Conservation (phyloP, 1,284 basidiomycete genomes). For the Sporisorium scitamineum region DNA sequence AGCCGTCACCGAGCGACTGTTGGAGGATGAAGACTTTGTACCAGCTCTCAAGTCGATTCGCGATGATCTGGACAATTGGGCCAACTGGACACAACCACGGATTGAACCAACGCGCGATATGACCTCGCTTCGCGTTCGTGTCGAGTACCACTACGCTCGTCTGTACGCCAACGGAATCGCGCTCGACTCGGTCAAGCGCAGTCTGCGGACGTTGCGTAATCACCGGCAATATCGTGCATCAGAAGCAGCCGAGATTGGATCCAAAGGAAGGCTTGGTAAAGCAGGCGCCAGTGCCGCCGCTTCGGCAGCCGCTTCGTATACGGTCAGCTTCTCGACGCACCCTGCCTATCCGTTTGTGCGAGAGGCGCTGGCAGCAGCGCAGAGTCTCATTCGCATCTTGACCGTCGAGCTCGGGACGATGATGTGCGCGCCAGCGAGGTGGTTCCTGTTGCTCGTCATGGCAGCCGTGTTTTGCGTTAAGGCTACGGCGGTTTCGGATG, state of each 20-base stretch:
- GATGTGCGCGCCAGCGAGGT: constrained; percentile 56
- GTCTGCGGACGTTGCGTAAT: constrained; percentile 37
- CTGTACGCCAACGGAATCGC: constrained; percentile 54
- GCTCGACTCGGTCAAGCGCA: constrained; percentile 53
- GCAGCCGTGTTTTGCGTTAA: constrained; percentile 56
- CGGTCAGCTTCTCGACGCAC: constrained; percentile 50
- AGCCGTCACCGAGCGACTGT: constrained; percentile 43
- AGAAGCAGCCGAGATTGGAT: constrained; percentile 51
- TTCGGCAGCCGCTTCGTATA: constrained; percentile 30
- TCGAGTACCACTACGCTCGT: constrained; percentile 57
- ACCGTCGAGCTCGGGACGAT: constrained; percentile 53
- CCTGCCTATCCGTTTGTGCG: constrained; percentile 55
- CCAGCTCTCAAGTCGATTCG: constrained; percentile 51
- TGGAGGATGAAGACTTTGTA: constrained; percentile 54
- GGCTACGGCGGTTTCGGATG: constrained; percentile 50
- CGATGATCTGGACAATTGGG: constrained; percentile 53
- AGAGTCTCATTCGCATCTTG: constrained; percentile 53
- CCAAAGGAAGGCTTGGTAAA: constrained; percentile 37
- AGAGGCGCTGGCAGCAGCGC: constrained; percentile 53
- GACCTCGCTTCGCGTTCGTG: constrained; percentile 47
- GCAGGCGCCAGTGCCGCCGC: constrained; percentile 20
- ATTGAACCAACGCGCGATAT: constrained; percentile 53
- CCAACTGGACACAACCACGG: constrained; percentile 49
- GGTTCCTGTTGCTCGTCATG: constrained; percentile 56
- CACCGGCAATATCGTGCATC: constrained; percentile 46